Base-by-base conservation (phyloP, 495 filamentous ascomycete species). In the Aspergillus taichungensis region DNA sequence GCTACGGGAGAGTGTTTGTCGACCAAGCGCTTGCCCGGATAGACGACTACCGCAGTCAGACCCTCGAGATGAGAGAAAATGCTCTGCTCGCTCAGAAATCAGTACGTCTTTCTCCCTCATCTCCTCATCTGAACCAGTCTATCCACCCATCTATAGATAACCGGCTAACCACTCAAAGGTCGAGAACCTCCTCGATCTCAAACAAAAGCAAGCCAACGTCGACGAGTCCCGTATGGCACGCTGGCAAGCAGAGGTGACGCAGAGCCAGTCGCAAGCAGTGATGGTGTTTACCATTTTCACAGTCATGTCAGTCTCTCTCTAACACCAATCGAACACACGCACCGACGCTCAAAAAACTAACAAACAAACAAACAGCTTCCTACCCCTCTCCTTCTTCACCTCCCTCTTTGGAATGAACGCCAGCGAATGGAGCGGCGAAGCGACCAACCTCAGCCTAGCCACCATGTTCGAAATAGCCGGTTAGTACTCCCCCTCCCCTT, bases 241-340 rank as follows among this genome's bases (percentile, higher is more conserved):
- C 1, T 64, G 79, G 47, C 77, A 83, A 45, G 76, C 78, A 6
- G 77, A 83, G 45, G 75, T 82, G 0, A 78, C 80, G 0, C 75
- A 76, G 29, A 74, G 72, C 32, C 80, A 84, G 50, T 79, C 77
- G 32, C 69, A 76, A 32, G 76, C 79, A 8, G 71, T 83, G 18
- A 81, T 84, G 78, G 79, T 84, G 14, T 84, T 85, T 54, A 85
- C 79, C 12, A 78, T 78, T 8, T 82, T 83, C 57, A 83, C 77
- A 14, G 77, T 84, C 46, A 76, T 83, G 49, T 83, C 75, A 56
- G 61, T 77, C 7, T 62, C 68, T 1, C 71, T 50, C 61, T 66
- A n/a, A n/a, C 1, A 49, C 53, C 14, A 66, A 73, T 52, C 70
- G 63, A 64, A 61, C 58, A 14, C 59, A 62, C 10, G 51, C 10